Conservation (phyloP, 495 filamentous ascomycete genomes). For the Aspergillus cavernicola region DNA sequence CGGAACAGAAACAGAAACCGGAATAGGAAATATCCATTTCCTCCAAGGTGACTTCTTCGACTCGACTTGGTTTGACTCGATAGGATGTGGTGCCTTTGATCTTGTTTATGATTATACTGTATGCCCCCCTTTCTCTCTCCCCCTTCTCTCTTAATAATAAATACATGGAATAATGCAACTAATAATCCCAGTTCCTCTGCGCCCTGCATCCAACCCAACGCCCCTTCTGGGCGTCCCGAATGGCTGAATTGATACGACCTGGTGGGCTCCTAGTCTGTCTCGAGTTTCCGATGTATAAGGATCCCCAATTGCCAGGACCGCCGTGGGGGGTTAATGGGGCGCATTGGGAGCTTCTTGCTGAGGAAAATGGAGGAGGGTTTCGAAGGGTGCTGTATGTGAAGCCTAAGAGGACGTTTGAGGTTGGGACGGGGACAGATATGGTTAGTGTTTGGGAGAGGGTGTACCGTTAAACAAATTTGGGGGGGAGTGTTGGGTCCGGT, state of each 20-base stretch:
- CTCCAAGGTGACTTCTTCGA: slow-evolving; percentile 63
- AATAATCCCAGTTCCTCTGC: slow-evolving; percentile 33
- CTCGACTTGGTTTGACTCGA: slow-evolving; percentile 48
- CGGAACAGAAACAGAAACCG: slow-evolving; percentile 33
- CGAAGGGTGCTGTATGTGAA: slow-evolving; percentile 4
- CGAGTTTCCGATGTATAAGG: slow-evolving; percentile 41
- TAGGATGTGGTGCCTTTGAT: slow-evolving; percentile 51
- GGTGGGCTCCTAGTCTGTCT: slow-evolving; percentile 39
- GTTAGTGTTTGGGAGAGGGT: slow-evolving; percentile 10
- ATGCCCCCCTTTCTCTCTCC: slow-evolving; percentile 19
- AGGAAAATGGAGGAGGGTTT: slow-evolving; percentile 7
- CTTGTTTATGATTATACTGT: slow-evolving; percentile 78
- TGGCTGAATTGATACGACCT: slow-evolving; percentile 26
- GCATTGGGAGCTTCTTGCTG: slow-evolving; percentile 30
- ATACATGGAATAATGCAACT: background rate
- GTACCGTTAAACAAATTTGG: background rate
- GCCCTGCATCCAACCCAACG: slow-evolving; percentile 37
- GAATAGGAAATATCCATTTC: no score
- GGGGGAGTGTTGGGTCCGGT: background rate
- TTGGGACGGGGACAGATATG: slow-evolving; percentile 12
- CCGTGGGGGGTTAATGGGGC: slow-evolving; percentile 36
- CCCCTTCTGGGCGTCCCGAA: slow-evolving; percentile 29
- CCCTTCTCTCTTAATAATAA: background rate
- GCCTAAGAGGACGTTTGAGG: slow-evolving; percentile 11
- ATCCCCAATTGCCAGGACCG: slow-evolving; percentile 31